Conservation (phyloP, 2,329 filamentous ascomycete genomes). For the Botrytis pseudocinerea region DNA sequence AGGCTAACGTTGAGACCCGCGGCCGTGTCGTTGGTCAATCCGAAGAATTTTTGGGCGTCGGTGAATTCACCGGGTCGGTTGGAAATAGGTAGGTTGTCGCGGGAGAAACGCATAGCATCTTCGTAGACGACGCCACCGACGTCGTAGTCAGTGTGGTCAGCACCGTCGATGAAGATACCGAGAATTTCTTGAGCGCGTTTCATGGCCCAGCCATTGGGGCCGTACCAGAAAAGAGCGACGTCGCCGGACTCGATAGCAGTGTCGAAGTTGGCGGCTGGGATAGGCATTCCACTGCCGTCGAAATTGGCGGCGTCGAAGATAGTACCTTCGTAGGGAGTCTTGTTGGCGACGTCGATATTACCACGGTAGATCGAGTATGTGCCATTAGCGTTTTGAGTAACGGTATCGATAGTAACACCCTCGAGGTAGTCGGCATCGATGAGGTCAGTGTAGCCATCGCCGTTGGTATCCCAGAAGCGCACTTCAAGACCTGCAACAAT, state of each 20-base stretch:
- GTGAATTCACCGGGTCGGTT: neutral
- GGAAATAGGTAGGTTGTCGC: neutral
- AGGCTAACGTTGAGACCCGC: neutral
- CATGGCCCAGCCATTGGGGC: neutral
- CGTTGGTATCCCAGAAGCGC: neutral
- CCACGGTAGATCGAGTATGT: neutral
- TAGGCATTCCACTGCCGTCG: neutral
- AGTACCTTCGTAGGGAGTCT: neutral
- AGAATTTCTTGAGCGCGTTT: neutral
- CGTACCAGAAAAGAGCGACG: neutral
- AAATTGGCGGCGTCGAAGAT: neutral
- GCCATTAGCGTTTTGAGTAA: neutral
- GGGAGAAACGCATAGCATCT: neutral
- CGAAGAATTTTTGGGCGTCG: neutral
- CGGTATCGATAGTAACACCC: neutral
- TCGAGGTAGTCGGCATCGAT: neutral
- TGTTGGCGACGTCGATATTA: neutral
- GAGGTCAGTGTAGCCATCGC: neutral
- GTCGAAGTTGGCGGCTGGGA: neutral
- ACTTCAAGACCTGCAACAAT: neutral
- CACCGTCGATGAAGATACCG: neutral
- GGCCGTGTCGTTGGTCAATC: neutral
- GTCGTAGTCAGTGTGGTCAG: neutral
- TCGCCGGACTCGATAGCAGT: neutral
- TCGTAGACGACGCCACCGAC: neutral